These are phyloP conservation scores for Fusarium sp. DNA, from an alignment of 2,329 filamentous ascomycete genomes.

Conservation along the genomic window DNA sequence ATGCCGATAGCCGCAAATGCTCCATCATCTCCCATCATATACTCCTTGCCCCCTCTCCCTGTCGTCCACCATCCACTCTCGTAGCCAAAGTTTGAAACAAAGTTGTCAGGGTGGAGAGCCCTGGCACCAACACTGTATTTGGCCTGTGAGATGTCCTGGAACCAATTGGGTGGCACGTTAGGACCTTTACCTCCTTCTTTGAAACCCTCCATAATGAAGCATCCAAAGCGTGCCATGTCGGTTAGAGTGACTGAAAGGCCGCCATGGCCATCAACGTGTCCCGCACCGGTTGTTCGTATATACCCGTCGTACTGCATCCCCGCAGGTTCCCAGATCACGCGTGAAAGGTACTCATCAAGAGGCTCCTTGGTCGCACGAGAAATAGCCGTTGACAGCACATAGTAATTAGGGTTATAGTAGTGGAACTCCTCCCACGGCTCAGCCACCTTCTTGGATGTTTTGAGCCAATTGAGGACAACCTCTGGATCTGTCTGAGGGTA, in stretches of 20 bases:
- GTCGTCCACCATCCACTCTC: conserved; percentile 42
- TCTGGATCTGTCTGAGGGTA: conserved; percentile 29
- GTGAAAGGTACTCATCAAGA: conserved; percentile 32
- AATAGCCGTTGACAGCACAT: conserved; percentile 30
- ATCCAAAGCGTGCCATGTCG: conserved; percentile 37
- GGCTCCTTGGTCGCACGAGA: conserved; percentile 26
- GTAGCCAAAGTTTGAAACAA: conserved; percentile 31
- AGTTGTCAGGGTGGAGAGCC: conserved; percentile 24
- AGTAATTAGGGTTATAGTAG: conserved; percentile 42
- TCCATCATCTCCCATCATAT: conserved; percentile 24
- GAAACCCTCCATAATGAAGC: conserved; percentile 27
- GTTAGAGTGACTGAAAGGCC: conserved; percentile 26
- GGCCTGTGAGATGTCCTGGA: conserved; percentile 26
- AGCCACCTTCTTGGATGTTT: conserved; percentile 31
- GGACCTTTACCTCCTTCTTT: conserved; percentile 16
- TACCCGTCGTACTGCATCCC: conserved; percentile 40
- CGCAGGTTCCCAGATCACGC: conserved; percentile 36
- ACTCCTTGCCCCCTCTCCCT: conserved; percentile 8
- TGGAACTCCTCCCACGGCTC: conserved; percentile 42
- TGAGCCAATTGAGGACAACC: conserved; percentile 31
- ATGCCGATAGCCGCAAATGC: conserved; percentile 30
- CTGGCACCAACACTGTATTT: conserved; percentile 25
- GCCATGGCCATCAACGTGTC: conserved; percentile 34
- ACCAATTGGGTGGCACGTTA: conserved; percentile 22
- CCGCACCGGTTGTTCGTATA: conserved; percentile 34